Percentiles rank a stretch among this genome's conserved stretches.
Evolutionary conservation across 2,329 filamentous ascomycete genomes (phyloP).

Genomic region (Coniochaeta sp.): DNA sequence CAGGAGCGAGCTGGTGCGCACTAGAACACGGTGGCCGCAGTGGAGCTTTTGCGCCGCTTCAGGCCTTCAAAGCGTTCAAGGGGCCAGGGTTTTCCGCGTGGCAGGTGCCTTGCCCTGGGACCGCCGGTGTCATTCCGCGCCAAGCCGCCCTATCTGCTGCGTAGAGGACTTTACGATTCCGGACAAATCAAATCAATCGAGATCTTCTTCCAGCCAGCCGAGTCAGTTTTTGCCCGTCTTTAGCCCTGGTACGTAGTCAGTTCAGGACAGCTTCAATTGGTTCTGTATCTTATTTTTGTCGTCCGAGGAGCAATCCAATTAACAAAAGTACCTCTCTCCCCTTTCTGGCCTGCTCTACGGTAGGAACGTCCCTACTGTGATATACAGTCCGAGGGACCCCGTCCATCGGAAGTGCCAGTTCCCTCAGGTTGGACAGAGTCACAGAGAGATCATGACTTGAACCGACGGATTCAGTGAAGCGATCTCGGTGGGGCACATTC

Average conservation of each 20-base stretch:
- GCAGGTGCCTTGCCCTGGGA: no score
- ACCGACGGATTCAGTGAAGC: background rate
- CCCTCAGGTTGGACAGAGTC: no score
- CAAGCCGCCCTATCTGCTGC: background rate
- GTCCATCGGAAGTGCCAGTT: no score
- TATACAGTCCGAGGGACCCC: no score
- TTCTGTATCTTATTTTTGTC: background rate
- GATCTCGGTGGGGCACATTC: background rate
- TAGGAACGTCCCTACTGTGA: no score
- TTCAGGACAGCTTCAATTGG: background rate
- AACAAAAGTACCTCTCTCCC: no score
- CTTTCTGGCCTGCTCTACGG: no score
- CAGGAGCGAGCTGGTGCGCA: background rate
- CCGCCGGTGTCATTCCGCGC: background rate
- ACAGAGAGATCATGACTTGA: no score
- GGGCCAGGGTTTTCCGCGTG: background rate
- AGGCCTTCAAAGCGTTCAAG: no score
- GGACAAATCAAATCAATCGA: background rate
- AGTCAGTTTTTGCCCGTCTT: background rate
- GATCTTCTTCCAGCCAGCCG: background rate
- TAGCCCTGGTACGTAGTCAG: background rate
- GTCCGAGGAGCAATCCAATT: no score
- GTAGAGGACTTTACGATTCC: background rate
- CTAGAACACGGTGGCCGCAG: background rate
- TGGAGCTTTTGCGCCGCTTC: background rate